Evolutionary conservation across 495 filamentous ascomycete genomes (phyloP).

Genomic region (Astrothelium macrocarpum): DNA sequence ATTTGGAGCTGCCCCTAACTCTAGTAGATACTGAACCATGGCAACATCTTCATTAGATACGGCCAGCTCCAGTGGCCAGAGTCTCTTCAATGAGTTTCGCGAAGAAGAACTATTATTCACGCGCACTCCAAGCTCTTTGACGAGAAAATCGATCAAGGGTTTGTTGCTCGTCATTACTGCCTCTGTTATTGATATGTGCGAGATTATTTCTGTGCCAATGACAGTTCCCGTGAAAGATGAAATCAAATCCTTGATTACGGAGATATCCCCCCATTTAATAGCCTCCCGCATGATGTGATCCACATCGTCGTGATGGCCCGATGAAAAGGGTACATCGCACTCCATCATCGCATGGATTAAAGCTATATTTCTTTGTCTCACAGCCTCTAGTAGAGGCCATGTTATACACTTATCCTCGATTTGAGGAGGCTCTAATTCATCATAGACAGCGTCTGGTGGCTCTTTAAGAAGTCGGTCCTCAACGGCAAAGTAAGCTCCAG

Average conservation of each 20-base stretch:
- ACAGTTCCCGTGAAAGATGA: too few species aligned
- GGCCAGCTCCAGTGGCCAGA: neutral
- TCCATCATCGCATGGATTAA: neutral
- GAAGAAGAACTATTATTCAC: neutral
- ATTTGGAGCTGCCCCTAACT: neutral
- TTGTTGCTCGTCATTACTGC: neutral
- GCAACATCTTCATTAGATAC: neutral
- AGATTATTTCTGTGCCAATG: neutral
- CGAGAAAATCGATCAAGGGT: neutral
- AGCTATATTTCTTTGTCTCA: neutral
- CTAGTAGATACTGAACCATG: neutral
- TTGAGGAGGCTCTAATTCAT: too few species aligned
- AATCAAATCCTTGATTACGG: neutral
- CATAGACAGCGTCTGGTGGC: too few species aligned
- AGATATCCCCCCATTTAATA: neutral
- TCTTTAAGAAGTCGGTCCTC: too few species aligned
- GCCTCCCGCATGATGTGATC: neutral
- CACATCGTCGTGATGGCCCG: too few species aligned
- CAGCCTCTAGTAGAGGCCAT: neutral
- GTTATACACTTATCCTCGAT: too few species aligned
- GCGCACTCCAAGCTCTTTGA: neutral
- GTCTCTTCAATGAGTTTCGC: too few species aligned
- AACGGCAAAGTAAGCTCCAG: too few species aligned
- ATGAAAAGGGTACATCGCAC: neutral
- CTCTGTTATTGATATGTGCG: neutral